Percentiles rank a stretch among this genome's conserved stretches.
These are phyloP conservation scores for Lagerstroemia speciosa DNA, from an alignment of 345 rosid species.

Conservation along the genomic window DNA sequence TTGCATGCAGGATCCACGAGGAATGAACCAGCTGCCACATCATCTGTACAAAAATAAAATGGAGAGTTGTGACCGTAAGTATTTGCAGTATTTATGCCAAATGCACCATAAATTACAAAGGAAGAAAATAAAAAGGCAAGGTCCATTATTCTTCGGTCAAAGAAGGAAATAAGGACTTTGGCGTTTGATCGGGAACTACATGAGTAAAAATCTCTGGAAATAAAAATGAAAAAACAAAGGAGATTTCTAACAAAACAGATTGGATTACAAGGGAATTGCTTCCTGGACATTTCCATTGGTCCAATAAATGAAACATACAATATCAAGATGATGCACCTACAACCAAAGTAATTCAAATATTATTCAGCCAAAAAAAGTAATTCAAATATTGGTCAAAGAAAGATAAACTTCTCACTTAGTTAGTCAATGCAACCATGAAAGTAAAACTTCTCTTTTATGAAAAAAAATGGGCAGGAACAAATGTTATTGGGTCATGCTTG, in stretches of 20 bases:
- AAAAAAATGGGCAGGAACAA: not conserved
- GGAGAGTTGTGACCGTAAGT: not conserved
- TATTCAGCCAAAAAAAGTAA: not conserved
- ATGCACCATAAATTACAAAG: not conserved
- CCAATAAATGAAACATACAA: not conserved
- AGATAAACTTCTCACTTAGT: not conserved
- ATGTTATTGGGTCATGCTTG: not conserved
- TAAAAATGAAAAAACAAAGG: not conserved
- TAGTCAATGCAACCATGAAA: not conserved
- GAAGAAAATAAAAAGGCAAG: not conserved
- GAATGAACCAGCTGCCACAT: constrained; percentile 84
- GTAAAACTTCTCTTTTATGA: not conserved
- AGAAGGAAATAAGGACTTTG: not conserved
- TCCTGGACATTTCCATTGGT: not conserved
- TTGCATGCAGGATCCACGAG: constrained; percentile 83
- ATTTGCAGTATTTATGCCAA: not conserved
- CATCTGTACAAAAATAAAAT: constrained; percentile 35
- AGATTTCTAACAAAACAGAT: not conserved
- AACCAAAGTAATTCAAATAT: too few relatives aligned
- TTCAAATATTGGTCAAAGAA: not conserved
- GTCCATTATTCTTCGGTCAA: not conserved
- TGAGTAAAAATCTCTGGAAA: not conserved
- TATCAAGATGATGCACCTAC: not conserved
- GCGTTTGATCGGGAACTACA: not conserved
- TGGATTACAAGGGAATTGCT: not conserved